Base-by-base conservation (phyloP, 1,139 yeast species). In the Nematodospora anomalae region DNA sequence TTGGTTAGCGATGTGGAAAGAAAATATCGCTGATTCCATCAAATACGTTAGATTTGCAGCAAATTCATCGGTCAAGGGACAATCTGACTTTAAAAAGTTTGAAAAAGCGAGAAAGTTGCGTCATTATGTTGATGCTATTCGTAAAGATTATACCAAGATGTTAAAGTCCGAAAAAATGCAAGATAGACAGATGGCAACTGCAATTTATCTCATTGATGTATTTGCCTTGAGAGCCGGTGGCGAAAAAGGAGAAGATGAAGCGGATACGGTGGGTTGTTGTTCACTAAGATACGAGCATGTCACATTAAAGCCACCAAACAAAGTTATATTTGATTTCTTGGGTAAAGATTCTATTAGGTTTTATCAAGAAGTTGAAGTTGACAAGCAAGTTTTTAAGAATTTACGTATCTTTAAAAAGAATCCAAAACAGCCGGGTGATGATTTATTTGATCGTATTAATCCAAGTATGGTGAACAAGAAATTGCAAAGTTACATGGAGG, bases 181-280 rank as follows among this genome's bases (percentile, higher is more conserved):
- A 40, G 87, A 85, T 39, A 75, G 98, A 44, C 97, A 92, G 64
- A 79, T 90, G 57, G 97, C 97, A 3, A 87, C 95, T 2, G 97
- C 97, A 2, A 87, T 92, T 35, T 92, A 90, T 58, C 73, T 92
- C 36, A 90, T 92, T 55, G 98, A 92, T 66, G 79, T 83, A n/a
- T 83, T 89, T 56, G 97, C 97, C 0, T 74, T 92, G 45, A 86
- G 97, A 83, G 97, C 97, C 0, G 97, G 97, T 57, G 97, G 97
- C 51, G 97, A 92, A 62, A 90, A 90, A 59, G 87, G 94, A 12
- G 97, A 90, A 7, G 97, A 92, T 52, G 97, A 90, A 57, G 97
- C 97, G 2, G 98, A 92, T 58, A 90, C 98, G 2, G 98, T 90
- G 30, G 98, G 98, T 30, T 90, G 98, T 64, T 90, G 97, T 63